Conservation (phyloP, 352 stramenopile species). For the Phytophthora crassamura region DNA sequence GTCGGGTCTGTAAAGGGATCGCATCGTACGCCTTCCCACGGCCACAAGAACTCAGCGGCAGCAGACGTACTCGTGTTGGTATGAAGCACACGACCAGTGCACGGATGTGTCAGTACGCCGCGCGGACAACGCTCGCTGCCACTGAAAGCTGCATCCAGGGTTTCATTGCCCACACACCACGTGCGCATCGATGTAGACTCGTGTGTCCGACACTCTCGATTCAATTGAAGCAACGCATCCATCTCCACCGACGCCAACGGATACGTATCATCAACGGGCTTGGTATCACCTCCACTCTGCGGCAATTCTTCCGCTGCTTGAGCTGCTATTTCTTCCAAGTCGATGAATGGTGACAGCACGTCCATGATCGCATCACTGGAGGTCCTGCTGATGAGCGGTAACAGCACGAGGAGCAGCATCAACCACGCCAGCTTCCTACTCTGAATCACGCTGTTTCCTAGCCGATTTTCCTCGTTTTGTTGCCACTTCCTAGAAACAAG, state of each 20-base stretch:
- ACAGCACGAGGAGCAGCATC: slow-evolving; percentile 13
- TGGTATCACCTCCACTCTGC: slow-evolving; percentile 7
- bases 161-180: slow-evolving; percentile 60
- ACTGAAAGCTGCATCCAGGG: slow-evolving; percentile 7
- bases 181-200: slow-evolving; percentile 57
- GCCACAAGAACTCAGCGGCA: slow-evolving; percentile 56
- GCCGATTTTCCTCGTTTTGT: slow-evolving; percentile 1
- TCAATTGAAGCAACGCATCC: slow-evolving; percentile 50
- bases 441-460: background rate
- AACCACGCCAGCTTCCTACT: background rate
- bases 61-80: slow-evolving; percentile 24
- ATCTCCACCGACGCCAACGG: slow-evolving; percentile 54
- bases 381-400: slow-evolving; percentile 7
- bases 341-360: slow-evolving; percentile 47
- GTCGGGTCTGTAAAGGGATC: slow-evolving; percentile 71
- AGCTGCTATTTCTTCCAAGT: slow-evolving; percentile 40
- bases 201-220: slow-evolving; percentile 51
- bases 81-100: slow-evolving; percentile 60
- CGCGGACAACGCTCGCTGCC: slow-evolving; percentile 43
- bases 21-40: slow-evolving; percentile 77
- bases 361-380: slow-evolving; percentile 39
- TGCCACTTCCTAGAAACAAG: slow-evolving; percentile 25
- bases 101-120: slow-evolving; percentile 66
- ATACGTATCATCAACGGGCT: slow-evolving; percentile 60
- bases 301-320: slow-evolving; percentile 21